Percentiles rank a stretch among this genome's conserved stretches.
Evolutionary conservation across 345 rosid species (phyloP).

Genomic region (Eucalyptus microcorys): DNA sequence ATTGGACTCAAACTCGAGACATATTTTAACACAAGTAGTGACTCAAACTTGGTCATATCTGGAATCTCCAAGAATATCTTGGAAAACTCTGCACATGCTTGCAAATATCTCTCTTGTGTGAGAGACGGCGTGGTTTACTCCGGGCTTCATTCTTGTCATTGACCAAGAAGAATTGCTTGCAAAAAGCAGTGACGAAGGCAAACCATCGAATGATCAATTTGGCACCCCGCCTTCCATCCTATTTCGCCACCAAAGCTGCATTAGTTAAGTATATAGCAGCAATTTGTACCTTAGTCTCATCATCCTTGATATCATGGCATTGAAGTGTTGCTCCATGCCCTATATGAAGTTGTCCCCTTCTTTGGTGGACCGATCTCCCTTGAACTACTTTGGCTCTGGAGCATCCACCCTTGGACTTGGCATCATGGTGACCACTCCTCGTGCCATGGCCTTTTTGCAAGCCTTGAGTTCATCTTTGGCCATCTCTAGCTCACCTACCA

Average conservation of each 20-base stretch:
- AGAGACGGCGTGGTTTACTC: neutral
- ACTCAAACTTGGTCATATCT: neutral
- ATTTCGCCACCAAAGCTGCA: neutral
- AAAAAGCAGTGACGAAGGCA: neutral
- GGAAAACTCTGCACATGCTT: neutral
- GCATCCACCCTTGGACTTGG: neutral
- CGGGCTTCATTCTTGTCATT: neutral
- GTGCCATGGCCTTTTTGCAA: neutral
- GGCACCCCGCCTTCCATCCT: neutral
- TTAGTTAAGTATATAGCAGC: neutral
- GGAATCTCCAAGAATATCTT: neutral
- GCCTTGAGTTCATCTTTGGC: neutral
- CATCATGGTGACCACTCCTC: neutral
- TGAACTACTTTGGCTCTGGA: neutral
- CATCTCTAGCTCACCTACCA: neutral
- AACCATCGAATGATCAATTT: neutral
- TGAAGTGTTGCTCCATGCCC: neutral
- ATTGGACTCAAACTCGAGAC: no score
- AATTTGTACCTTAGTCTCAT: neutral
- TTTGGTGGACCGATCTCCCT: neutral
- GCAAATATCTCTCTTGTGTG: neutral
- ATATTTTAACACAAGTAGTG: no score
- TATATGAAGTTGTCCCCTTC: neutral
- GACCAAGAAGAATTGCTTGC: neutral
- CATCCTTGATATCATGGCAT: neutral